Percentiles rank a stretch among this genome's conserved stretches.
phyloP scores from a whole-genome alignment of 2,329 filamentous ascomycete species.

The Diaporthe sp. region DNA sequence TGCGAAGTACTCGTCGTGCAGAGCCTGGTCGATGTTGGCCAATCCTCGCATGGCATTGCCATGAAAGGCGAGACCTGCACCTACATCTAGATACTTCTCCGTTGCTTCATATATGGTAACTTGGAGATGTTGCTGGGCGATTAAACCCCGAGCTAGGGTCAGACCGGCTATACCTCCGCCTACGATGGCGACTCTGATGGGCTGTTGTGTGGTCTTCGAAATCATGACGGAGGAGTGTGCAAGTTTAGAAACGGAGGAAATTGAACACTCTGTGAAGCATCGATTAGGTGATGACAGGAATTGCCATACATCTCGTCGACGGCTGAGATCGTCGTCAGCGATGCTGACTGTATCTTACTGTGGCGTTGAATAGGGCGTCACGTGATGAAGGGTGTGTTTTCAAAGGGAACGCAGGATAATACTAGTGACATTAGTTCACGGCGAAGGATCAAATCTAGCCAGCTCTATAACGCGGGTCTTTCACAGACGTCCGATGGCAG shows the following conservation, averaged over 20 bases:
- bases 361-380: not conserved
- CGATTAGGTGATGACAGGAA: not conserved
- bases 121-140: constrained; percentile 7
- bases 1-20: constrained; percentile 19
- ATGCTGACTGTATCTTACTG: constrained; percentile 5
- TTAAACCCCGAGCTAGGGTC: constrained; percentile 4
- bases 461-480: no score
- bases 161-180: constrained; percentile 15
- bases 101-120: constrained; percentile 2
- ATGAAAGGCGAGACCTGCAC: constrained; percentile 56
- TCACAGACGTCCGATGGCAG: no score
- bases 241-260: no score
- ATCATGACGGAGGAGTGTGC: not conserved
- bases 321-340: not conserved
- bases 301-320: not conserved
- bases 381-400: not conserved
- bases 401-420: not conserved
- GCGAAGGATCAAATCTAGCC: no score
- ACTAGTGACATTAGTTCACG: no score
- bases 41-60: constrained; percentile 54
- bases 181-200: constrained; percentile 8
- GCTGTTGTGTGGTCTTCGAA: not conserved
- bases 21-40: constrained; percentile 34
- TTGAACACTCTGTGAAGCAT: not conserved
- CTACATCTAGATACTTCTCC: constrained; percentile 47